Evolutionary conservation across 441 rosid genomes (phyloP).

Genomic region (Corymbia citriodora): DNA sequence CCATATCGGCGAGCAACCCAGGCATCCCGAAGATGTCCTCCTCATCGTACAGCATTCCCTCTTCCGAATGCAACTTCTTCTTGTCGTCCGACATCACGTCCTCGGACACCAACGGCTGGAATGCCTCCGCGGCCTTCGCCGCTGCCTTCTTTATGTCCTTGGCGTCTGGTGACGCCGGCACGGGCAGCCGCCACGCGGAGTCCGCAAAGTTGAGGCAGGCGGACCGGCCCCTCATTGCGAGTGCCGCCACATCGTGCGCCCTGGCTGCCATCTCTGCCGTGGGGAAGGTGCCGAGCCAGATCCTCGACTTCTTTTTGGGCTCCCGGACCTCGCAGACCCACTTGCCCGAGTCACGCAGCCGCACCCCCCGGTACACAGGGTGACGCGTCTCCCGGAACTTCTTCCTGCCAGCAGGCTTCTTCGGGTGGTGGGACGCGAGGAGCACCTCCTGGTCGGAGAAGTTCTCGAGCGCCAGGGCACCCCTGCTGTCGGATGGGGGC

Average conservation of each 20-base stretch:
- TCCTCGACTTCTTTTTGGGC: constrained; percentile 71
- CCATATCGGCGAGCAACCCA: constrained; percentile 47
- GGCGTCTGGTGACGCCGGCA: constrained; percentile 49
- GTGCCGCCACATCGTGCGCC: constrained; percentile 82
- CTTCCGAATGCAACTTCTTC: not conserved
- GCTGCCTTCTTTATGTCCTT: constrained; percentile 79
- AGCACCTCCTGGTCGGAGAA: constrained; percentile 40
- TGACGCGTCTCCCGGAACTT: constrained; percentile 82
- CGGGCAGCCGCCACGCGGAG: constrained; percentile 62
- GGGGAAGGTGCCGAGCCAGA: constrained; percentile 82
- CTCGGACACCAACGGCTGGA: constrained; percentile 11
- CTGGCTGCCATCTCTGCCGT: constrained; percentile 86
- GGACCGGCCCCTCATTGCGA: constrained; percentile 55
- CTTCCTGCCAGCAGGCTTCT: constrained; percentile 77
- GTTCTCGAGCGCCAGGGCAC: not conserved
- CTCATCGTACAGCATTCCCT: constrained; percentile 25
- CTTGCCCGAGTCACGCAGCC: constrained; percentile 61
- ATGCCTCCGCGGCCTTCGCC: constrained; percentile 61
- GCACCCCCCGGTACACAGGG: constrained; percentile 74
- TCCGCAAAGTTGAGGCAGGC: constrained; percentile 90
- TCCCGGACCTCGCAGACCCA: constrained; percentile 91
- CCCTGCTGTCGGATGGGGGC: constrained; percentile 26
- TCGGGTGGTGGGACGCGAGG: constrained; percentile 63
- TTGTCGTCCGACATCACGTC: constrained; percentile 1
- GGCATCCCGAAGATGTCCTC: constrained; percentile 59